phyloP scores from a whole-genome alignment of 192 early-diverging fungal species.

The Ambispora gerdemannii region DNA sequence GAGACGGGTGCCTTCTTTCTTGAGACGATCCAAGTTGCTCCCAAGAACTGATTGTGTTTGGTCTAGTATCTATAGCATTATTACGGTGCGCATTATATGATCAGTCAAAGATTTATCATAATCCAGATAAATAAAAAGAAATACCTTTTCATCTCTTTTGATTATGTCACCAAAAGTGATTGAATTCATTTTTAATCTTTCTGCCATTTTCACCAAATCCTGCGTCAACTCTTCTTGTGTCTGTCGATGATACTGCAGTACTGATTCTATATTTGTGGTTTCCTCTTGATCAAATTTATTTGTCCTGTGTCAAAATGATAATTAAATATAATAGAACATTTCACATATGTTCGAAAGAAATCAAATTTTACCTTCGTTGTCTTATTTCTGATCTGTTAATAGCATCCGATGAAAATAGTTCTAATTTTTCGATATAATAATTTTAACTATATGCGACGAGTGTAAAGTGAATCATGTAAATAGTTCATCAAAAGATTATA shows the following conservation, averaged over 20 bases:
- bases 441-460: neutral
- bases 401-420: slow-evolving; percentile 24
- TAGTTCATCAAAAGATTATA: slow-evolving; percentile 3
- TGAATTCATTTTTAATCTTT: slow-evolving; percentile 49
- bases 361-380: slow-evolving; percentile 16
- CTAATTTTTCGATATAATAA: neutral
- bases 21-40: slow-evolving; percentile 39
- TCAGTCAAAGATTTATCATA: neutral
- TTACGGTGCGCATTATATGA: no score
- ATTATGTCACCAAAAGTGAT: slow-evolving; percentile 44
- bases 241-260: slow-evolving; percentile 50
- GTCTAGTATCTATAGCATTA: slow-evolving; percentile 30
- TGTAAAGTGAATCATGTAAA: neutral
- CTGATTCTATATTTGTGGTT: slow-evolving; percentile 37
- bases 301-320: neutral
- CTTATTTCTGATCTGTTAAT: neutral
- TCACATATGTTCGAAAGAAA: neutral
- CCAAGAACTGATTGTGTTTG: slow-evolving; percentile 42
- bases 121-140: neutral
- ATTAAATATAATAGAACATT: neutral
- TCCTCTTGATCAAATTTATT: slow-evolving; percentile 32
- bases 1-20: slow-evolving; percentile 37
- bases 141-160: slow-evolving; percentile 42
- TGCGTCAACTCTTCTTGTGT: slow-evolving; percentile 49
- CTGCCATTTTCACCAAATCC: slow-evolving; percentile 47